These are phyloP conservation scores for Teratosphaeria destructans DNA, from an alignment of 2,329 filamentous ascomycete species.

Conservation along the genomic window DNA sequence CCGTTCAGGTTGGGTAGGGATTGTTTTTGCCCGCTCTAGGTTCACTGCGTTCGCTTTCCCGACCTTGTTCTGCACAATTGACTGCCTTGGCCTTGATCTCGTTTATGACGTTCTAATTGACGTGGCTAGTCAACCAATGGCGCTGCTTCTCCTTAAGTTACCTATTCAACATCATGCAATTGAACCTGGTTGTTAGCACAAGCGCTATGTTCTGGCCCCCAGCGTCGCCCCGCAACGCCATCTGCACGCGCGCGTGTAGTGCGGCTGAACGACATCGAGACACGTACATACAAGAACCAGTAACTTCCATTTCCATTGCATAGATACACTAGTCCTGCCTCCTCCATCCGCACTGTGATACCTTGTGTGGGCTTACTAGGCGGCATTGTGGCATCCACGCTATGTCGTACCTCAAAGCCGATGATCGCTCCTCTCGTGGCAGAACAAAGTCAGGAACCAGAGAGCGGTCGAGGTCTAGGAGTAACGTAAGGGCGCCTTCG, in stretches of 20 bases:
- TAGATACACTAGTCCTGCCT: not conserved
- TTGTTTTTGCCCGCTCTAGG: no score
- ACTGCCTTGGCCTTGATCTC: not conserved
- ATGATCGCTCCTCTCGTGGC: constrained; percentile 31
- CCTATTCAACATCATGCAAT: not conserved
- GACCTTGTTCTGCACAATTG: no score
- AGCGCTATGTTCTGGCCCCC: not conserved
- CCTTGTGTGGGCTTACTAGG: not conserved
- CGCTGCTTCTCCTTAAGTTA: not conserved
- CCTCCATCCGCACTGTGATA: not conserved
- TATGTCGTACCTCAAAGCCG: constrained; percentile 29
- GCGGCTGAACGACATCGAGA: not conserved
- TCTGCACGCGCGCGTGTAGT: not conserved
- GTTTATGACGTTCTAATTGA: not conserved
- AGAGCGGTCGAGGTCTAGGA: constrained; percentile 28
- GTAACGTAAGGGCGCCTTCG: constrained; percentile 27
- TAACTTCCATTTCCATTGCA: not conserved
- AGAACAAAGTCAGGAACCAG: constrained; percentile 34
- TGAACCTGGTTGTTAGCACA: not conserved
- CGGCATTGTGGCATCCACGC: not conserved
- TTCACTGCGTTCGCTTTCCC: no score
- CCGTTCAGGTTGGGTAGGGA: no score
- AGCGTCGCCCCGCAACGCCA: not conserved
- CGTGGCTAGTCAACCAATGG: not conserved
- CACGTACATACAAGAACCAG: not conserved